Base-by-base conservation (phyloP, 106 monocot species). In the Alisma plantagoaquatica region DNA sequence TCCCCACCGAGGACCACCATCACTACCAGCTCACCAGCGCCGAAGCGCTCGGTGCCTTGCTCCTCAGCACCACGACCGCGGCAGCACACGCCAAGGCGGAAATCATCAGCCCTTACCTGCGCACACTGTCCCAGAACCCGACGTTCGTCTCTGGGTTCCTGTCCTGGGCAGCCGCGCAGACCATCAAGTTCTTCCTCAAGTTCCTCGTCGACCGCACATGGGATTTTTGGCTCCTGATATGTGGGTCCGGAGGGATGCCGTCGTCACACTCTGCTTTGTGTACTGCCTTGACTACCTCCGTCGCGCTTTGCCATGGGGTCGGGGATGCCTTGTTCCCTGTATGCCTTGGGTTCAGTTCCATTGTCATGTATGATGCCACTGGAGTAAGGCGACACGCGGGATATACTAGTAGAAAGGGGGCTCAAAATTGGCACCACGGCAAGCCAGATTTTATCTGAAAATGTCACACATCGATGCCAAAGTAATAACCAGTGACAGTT, bases 291-390 rank as follows among this genome's bases (percentile, higher is more conserved):
- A 76, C 83, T 19, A 51, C 88, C 1, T 72, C 88, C 0, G 88
- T 89, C 23, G 88, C 76, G 6, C 46, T 89, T 4, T 79, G 83
- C 52, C 88, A 89, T 41, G 88, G 88, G 16, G 73, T 76, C 0
- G 45, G 67, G 18, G 88, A 83, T n/a, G 65, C 88, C 19, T 64
- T 89, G 33, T 89, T 89, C 44, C 76, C 88, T 1, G 88, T 89
- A n/a, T 83, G 83, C 56, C 60, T 89, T 1, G 82, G 88, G 8
- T 89, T 89, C 32, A 89, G 79, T 33, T 60, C 79, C 23, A 83
- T 89, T 11, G 88, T 89, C 26, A 89, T 89, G 88, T 89, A 89
- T 48, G 88, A 89, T 50, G 88, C 88, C 18, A 89, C 64, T 29
- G 88, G 88, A 3, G 88, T 89, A 14, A 64, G 88, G 43, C 60